Evolutionary conservation across 129 eudicot species (phyloP).

Genomic region (Erigeron canadensis): DNA sequence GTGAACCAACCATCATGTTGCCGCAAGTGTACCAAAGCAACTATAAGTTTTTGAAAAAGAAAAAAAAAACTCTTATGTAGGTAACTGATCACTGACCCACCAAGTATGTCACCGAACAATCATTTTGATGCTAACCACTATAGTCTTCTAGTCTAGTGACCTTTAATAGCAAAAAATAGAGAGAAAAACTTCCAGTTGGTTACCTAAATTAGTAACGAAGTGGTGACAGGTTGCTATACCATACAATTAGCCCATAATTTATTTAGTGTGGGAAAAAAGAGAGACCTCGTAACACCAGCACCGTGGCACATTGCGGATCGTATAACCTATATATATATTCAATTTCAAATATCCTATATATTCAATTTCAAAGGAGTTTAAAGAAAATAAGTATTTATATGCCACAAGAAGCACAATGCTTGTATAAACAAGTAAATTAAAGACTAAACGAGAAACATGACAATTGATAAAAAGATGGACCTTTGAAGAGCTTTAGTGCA

Average conservation of each 20-base stretch:
- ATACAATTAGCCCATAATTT: not conserved
- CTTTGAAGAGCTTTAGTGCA: not conserved
- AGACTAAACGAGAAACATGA: constrained; percentile 23
- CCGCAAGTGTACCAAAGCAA: too few relatives aligned
- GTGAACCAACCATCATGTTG: too few relatives aligned
- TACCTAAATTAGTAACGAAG: not conserved
- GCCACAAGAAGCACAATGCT: not conserved
- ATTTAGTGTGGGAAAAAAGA: constrained; percentile 15
- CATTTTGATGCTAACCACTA: not conserved
- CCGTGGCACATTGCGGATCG: constrained; percentile 81
- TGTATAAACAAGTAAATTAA: not conserved
- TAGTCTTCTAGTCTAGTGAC: too few relatives aligned
- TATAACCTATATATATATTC: constrained; percentile 94
- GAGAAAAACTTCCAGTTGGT: not conserved
- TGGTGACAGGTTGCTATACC: not conserved
- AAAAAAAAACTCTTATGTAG: too few relatives aligned
- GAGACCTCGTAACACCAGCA: constrained; percentile 98
- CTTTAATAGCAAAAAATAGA: not conserved
- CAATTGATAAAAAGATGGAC: not conserved
- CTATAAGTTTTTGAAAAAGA: too few relatives aligned
- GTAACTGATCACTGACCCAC: too few relatives aligned
- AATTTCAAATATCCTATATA: constrained; percentile 85
- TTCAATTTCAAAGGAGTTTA: constrained; percentile 2
- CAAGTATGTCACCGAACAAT: not conserved
- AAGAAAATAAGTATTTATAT: not conserved